These are phyloP conservation scores for Cyphellophora europaea DNA, from an alignment of 2,329 filamentous ascomycete genomes.

Conservation along the genomic window DNA sequence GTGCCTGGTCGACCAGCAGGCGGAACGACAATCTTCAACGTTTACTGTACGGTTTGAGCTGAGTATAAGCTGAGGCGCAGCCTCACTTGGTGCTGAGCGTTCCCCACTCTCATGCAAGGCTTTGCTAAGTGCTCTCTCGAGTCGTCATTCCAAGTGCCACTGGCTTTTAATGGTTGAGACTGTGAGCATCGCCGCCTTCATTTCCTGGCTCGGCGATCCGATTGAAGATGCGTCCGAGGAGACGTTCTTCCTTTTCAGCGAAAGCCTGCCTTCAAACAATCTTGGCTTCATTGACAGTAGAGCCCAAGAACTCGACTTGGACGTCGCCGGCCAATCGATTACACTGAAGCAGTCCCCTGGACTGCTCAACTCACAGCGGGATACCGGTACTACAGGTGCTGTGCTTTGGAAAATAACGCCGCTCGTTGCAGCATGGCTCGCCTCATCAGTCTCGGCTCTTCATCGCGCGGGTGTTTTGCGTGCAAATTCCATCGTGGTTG, in stretches of 20 bases:
- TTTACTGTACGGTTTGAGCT: no score
- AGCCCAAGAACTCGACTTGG: conserved; percentile 55
- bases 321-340: conserved; percentile 60
- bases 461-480: conserved; percentile 47
- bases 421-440: conserved; percentile 71
- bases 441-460: conserved; percentile 53
- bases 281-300: conserved; percentile 77
- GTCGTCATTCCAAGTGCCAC: no score
- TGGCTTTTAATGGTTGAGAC: no score
- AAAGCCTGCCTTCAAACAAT: conserved; percentile 61
- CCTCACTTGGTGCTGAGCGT: no score
- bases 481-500: conserved; percentile 53
- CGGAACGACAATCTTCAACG: no score
- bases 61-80: no score
- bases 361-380: conserved; percentile 66
- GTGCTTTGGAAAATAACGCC: conserved; percentile 91
- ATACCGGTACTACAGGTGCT: conserved; percentile 62
- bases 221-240: conserved; percentile 52
- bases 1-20: no score
- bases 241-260: conserved; percentile 78
- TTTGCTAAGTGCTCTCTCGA: no score
- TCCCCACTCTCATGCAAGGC: no score
- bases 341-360: conserved; percentile 75
- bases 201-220: conserved; percentile 18
- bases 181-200: no score